These are phyloP conservation scores for Golubevia pallescens DNA, from an alignment of 1,284 basidiomycete species.

Conservation along the genomic window DNA sequence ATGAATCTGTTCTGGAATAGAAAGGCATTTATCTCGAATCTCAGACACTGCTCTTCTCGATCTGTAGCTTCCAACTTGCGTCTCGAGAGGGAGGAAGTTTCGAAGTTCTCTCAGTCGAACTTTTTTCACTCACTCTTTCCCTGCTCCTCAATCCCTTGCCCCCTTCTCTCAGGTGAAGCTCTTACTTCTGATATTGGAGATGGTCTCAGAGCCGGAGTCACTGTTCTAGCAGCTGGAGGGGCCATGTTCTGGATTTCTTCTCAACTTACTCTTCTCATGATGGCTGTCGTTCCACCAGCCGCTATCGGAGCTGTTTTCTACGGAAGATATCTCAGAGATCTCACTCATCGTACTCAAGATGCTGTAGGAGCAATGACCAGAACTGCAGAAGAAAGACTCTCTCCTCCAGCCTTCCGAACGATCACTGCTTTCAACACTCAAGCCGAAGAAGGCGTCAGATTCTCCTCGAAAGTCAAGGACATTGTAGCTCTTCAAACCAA, in stretches of 20 bases:
- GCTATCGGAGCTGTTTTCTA: slow-evolving; percentile 63
- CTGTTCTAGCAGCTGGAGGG: slow-evolving; percentile 49
- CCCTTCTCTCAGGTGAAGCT: slow-evolving; percentile 22
- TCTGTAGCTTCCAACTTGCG: not conserved
- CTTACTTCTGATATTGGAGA: slow-evolving; percentile 62
- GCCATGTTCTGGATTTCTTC: slow-evolving; percentile 63
- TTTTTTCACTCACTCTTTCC: too few species aligned
- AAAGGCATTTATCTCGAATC: not conserved
- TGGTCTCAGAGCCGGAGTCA: slow-evolving; percentile 52
- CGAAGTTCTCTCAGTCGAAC: too few species aligned
- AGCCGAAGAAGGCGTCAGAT: slow-evolving; percentile 32
- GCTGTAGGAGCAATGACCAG: slow-evolving; percentile 58
- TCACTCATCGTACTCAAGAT: slow-evolving; percentile 60
- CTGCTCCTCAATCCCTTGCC: too few species aligned
- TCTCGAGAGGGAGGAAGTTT: not conserved
- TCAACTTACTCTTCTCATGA: slow-evolving; percentile 59
- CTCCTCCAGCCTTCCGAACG: slow-evolving; percentile 55
- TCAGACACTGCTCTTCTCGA: not conserved
- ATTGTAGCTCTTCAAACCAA: slow-evolving; percentile 59
- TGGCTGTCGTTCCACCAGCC: slow-evolving; percentile 63
- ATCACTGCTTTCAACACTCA: slow-evolving; percentile 60
- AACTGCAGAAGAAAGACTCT: slow-evolving; percentile 58
- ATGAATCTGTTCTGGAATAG: not conserved
- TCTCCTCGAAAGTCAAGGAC: slow-evolving; percentile 31
- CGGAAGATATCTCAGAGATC: slow-evolving; percentile 57